phyloP scores from a whole-genome alignment of 192 early-diverging fungal genomes.

The Coemansia sp. region DNA sequence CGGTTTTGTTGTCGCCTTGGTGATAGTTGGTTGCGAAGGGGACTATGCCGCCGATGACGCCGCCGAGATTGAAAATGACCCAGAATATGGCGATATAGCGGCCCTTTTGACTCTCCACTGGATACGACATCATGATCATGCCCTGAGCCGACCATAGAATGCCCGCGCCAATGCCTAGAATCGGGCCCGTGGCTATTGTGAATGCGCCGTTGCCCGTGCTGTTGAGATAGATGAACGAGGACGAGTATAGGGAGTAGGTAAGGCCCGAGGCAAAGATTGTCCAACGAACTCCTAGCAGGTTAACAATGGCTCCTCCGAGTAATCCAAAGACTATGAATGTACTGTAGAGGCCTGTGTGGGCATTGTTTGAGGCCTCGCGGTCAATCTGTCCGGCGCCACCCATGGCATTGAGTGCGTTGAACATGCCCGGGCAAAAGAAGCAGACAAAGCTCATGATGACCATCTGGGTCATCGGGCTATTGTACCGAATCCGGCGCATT shows the following conservation, averaged over 20 bases:
- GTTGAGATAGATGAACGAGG: slow-evolving; percentile 63
- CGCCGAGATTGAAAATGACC: slow-evolving; percentile 77
- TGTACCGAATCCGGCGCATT: slow-evolving; percentile 20
- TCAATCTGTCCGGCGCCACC: slow-evolving; percentile 59
- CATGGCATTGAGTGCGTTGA: slow-evolving; percentile 59
- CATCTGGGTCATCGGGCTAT: slow-evolving; percentile 61
- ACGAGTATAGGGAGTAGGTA: slow-evolving; percentile 68
- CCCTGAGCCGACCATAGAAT: slow-evolving; percentile 72
- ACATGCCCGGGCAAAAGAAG: slow-evolving; percentile 74
- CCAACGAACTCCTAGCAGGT: slow-evolving; percentile 69
- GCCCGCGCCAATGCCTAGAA: slow-evolving; percentile 77
- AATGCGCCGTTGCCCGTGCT: slow-evolving; percentile 55
- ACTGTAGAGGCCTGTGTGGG: slow-evolving; percentile 69
- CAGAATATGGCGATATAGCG: slow-evolving; percentile 79
- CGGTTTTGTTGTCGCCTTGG: slow-evolving; percentile 4
- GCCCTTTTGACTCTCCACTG: slow-evolving; percentile 70
- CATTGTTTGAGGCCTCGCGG: slow-evolving; percentile 58
- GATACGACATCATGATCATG: slow-evolving; percentile 77
- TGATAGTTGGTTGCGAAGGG: slow-evolving; percentile 61
- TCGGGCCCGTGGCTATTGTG: slow-evolving; percentile 65
- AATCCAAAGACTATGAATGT: slow-evolving; percentile 70
- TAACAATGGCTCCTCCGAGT: slow-evolving; percentile 68
- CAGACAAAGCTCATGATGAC: slow-evolving; percentile 64
- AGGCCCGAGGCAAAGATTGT: slow-evolving; percentile 63
- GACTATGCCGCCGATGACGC: slow-evolving; percentile 68